Conservation (phyloP, 208 protist species). For the Trypanosoma platydactyli region DNA sequence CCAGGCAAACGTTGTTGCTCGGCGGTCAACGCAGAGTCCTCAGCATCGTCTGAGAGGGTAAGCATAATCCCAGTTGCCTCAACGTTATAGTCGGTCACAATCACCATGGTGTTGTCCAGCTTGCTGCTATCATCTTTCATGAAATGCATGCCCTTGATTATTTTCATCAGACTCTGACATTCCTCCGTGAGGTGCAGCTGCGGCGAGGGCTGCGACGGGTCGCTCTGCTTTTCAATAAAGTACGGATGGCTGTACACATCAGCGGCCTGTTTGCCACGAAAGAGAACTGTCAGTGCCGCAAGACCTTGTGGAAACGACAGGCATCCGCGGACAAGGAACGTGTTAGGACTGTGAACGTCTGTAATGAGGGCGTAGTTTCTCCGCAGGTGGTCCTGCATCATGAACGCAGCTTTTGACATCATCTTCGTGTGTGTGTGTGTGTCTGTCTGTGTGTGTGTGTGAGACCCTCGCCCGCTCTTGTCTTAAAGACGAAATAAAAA, state of each 20-base stretch:
- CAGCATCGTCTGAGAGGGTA: conserved; percentile 15
- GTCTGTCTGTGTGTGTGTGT: too few relatives aligned
- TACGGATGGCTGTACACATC: conserved; percentile 85
- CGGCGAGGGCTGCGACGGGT: conserved; percentile 77
- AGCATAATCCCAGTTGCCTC: conserved; percentile 54
- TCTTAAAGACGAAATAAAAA: too few relatives aligned
- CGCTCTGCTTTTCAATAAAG: conserved; percentile 88
- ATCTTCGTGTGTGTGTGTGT: conserved; percentile 34
- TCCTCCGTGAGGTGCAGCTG: conserved; percentile 88
- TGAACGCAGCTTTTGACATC: conserved; percentile 81
- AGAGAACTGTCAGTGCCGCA: conserved; percentile 50
- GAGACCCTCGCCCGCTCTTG: not conserved
- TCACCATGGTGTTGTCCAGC: conserved; percentile 82
- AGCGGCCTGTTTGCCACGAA: conserved; percentile 54
- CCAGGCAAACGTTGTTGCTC: conserved; percentile 6
- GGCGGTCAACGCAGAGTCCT: conserved; percentile 11
- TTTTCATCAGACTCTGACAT: conserved; percentile 78
- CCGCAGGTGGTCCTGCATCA: conserved; percentile 85
- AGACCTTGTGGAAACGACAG: conserved; percentile 77
- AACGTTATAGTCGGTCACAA: conserved; percentile 70
- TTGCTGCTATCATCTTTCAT: conserved; percentile 81
- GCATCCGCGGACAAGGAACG: conserved; percentile 69
- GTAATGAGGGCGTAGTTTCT: conserved; percentile 64
- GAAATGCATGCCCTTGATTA: conserved; percentile 78
- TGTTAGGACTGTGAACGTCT: conserved; percentile 47